Conservation (phyloP, 2,329 filamentous ascomycete genomes). For the Pseudopyrenochaeta lycopersici region DNA sequence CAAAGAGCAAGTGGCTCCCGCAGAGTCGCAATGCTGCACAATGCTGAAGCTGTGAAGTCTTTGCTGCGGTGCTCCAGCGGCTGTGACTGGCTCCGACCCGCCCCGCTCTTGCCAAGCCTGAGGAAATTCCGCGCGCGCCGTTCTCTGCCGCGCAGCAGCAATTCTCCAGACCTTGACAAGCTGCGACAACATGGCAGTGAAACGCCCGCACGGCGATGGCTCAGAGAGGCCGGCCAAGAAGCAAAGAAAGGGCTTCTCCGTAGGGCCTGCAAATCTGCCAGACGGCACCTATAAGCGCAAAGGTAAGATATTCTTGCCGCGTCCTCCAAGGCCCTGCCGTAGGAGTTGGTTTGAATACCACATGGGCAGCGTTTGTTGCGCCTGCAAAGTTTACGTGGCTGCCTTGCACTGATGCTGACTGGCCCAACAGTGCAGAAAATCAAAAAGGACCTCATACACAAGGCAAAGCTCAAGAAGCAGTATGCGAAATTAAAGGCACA, state of each 20-base stretch:
- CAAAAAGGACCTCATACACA: constrained; percentile 87
- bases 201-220: constrained; percentile 62
- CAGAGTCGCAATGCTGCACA: constrained; percentile 3
- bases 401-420: constrained; percentile 9
- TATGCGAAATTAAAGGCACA: constrained; percentile 86
- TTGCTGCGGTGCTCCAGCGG: constrained; percentile 13
- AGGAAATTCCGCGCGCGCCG: constrained; percentile 20
- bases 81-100: constrained; percentile 17
- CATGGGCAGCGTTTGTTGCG: too few species aligned
- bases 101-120: constrained; percentile 30
- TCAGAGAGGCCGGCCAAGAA: constrained; percentile 54
- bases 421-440: constrained; percentile 76
- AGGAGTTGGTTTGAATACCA: too few species aligned
- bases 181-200: constrained; percentile 63
- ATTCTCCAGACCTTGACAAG: not conserved
- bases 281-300: constrained; percentile 90
- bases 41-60: constrained; percentile 4
- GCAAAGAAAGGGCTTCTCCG: constrained; percentile 76
- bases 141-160: constrained; percentile 1
- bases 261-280: constrained; percentile 89
- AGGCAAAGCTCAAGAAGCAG: constrained; percentile 90
- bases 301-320: constrained; percentile 53
- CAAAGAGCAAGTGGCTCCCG: constrained; percentile 2
- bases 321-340: too few species aligned
- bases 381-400: too few species aligned